Evolutionary conservation across 73 alveolate genomes (phyloP).

Genomic region (Stentor coeruleus): DNA sequence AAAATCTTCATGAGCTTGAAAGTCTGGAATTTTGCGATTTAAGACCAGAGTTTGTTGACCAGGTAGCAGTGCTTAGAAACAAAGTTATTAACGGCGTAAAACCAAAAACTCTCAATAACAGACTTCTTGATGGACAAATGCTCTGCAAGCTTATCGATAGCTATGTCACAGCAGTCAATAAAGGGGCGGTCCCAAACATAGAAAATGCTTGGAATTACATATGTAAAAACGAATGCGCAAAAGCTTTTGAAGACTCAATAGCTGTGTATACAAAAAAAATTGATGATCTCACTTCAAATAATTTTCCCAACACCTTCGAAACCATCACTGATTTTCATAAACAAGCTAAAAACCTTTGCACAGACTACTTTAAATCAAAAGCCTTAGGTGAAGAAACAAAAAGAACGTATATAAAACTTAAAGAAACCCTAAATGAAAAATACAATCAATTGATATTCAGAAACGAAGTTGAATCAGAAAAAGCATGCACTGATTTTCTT

Average conservation of each 20-base stretch:
- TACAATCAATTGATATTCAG: neutral
- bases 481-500: conserved; percentile 41
- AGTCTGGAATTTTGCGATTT: conserved; percentile 71
- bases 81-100: conserved; percentile 77
- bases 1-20: conserved; percentile 85
- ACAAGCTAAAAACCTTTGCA: conserved; percentile 27
- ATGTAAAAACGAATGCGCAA: conserved; percentile 68
- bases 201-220: conserved; percentile 73
- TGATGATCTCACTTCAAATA: neutral
- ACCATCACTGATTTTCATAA: conserved; percentile 51
- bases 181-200: conserved; percentile 80
- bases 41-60: conserved; percentile 92
- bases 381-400: neutral
- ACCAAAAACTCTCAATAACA: conserved; percentile 86
- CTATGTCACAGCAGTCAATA: conserved; percentile 74
- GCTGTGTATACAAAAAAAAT: conserved; percentile 42
- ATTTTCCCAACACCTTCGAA: conserved; percentile 23
- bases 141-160: conserved; percentile 58
- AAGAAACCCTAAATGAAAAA: conserved; percentile 21
- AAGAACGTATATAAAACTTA: neutral
- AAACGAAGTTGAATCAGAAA: conserved; percentile 32
- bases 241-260: conserved; percentile 58
- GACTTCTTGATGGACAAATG: conserved; percentile 80
- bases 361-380: neutral
- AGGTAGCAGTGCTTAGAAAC: conserved; percentile 72